Evolutionary conservation across 768 basidiomycete species (phyloP).

Genomic region (Russula virescens): DNA sequence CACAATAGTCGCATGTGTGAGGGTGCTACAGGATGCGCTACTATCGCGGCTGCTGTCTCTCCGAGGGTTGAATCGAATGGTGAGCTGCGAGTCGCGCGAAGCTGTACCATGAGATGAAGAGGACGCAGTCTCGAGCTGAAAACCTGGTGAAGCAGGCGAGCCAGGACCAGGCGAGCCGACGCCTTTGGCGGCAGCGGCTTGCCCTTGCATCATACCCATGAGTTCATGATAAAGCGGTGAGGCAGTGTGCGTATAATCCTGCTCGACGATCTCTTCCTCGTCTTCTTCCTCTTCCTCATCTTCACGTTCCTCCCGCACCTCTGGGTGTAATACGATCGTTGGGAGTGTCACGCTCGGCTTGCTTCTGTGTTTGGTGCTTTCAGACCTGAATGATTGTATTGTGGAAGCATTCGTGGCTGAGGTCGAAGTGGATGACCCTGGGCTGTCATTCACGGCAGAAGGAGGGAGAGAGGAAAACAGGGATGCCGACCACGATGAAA

Average conservation of each 20-base stretch:
- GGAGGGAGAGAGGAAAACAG: constrained; percentile 24
- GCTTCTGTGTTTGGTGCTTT: neutral
- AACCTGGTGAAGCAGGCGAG: constrained; percentile 1
- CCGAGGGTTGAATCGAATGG: constrained; percentile 13
- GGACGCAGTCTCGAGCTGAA: constrained; percentile 6
- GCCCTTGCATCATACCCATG: constrained; percentile 26
- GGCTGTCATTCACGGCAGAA: constrained; percentile 8
- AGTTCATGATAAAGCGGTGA: constrained; percentile 25
- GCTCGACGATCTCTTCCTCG: neutral
- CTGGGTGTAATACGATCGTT: constrained; percentile 11
- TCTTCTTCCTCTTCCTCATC: constrained; percentile 1
- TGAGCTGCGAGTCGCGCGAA: constrained; percentile 17
- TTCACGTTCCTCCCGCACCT: constrained; percentile 7
- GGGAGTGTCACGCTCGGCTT: constrained; percentile 14
- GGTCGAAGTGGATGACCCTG: neutral
- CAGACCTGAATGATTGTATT: neutral
- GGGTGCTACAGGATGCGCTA: constrained; percentile 17
- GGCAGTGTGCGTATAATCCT: constrained; percentile 11
- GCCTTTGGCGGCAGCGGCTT: neutral
- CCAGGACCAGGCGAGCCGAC: neutral
- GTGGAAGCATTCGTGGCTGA: neutral
- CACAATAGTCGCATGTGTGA: constrained; percentile 25
- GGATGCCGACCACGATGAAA: constrained; percentile 24
- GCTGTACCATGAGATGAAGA: neutral
- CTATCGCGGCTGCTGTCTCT: constrained; percentile 20